A percentile compares a stretch with the other conserved stretches of the same genome.
phyloP scores from a whole-genome alignment of 2,329 filamentous ascomycete species.

The Talaromyces funiculosus region DNA sequence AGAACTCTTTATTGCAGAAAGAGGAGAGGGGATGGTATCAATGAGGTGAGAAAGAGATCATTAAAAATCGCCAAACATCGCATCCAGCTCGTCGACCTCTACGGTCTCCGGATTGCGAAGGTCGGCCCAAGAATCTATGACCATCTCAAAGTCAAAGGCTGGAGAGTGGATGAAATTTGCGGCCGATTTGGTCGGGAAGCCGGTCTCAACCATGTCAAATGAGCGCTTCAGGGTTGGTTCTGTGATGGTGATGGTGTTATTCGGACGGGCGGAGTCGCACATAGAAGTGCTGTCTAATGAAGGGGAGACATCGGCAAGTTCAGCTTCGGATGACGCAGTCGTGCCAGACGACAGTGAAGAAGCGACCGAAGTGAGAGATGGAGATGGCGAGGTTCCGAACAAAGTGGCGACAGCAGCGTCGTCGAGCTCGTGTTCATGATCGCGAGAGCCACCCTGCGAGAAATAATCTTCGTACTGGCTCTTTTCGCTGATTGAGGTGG shows the following conservation, averaged over 20 bases:
- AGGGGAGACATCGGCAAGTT: slow-evolving; percentile 20
- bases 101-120: slow-evolving; percentile 75
- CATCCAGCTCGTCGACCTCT: slow-evolving; percentile 87
- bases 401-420: slow-evolving; percentile 31
- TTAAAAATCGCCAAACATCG: slow-evolving; percentile 72
- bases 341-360: slow-evolving; percentile 40
- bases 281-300: slow-evolving; percentile 10
- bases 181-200: slow-evolving; percentile 20
- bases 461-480: slow-evolving; percentile 33
- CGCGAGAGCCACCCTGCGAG: slow-evolving; percentile 23
- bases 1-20: slow-evolving; percentile 10
- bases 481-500: slow-evolving; percentile 23
- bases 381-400: slow-evolving; percentile 39
- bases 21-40: not conserved
- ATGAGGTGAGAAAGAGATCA: slow-evolving; percentile 1
- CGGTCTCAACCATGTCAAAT: slow-evolving; percentile 37
- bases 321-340: slow-evolving; percentile 32
- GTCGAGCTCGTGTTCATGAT: slow-evolving; percentile 27
- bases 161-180: slow-evolving; percentile 41
- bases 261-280: not conserved
- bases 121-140: slow-evolving; percentile 53
- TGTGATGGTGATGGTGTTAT: not conserved
- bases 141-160: slow-evolving; percentile 32
- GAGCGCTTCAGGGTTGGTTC: slow-evolving; percentile 30
- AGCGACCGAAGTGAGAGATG: slow-evolving; percentile 37